phyloP scores from a whole-genome alignment of 225 moss, liverwort and hornwort genomes.

The Pseudoscleropodium purum region DNA sequence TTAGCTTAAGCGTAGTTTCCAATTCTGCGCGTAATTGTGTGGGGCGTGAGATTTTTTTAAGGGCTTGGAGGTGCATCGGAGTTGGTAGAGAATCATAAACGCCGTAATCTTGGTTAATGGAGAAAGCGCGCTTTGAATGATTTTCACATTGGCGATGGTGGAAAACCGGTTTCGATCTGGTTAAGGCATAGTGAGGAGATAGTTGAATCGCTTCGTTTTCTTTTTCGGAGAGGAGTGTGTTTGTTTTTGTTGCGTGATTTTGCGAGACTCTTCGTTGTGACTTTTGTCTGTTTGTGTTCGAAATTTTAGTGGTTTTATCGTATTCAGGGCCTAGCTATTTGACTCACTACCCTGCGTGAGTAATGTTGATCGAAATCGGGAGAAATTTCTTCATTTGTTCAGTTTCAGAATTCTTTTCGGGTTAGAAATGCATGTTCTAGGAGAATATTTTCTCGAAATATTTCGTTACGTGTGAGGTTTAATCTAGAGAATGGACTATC shows the following conservation, averaged over 20 bases:
- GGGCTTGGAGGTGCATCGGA: not conserved
- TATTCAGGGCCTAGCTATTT: not conserved
- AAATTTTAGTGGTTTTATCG: not conserved
- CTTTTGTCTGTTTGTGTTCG: not conserved
- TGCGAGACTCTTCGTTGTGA: not conserved
- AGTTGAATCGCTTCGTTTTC: not conserved
- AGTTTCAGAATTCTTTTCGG: not conserved
- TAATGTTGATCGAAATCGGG: not conserved
- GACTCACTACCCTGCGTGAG: not conserved
- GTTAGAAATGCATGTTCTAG: not conserved
- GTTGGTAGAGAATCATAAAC: not conserved
- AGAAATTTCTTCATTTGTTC: not conserved
- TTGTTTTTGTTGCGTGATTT: not conserved
- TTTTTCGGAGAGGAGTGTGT: not conserved
- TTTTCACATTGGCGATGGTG: not conserved
- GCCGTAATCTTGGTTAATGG: not conserved
- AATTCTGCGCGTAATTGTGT: not conserved
- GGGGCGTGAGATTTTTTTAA: not conserved
- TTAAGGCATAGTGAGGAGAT: not conserved
- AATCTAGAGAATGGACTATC: not conserved
- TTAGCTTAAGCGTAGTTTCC: not conserved
- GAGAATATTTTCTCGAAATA: not conserved
- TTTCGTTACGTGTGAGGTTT: not conserved
- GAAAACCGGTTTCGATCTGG: not conserved
- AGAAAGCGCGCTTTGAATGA: not conserved